Conservation (phyloP, 345 rosid species). For the Populus euphratica region DNA sequence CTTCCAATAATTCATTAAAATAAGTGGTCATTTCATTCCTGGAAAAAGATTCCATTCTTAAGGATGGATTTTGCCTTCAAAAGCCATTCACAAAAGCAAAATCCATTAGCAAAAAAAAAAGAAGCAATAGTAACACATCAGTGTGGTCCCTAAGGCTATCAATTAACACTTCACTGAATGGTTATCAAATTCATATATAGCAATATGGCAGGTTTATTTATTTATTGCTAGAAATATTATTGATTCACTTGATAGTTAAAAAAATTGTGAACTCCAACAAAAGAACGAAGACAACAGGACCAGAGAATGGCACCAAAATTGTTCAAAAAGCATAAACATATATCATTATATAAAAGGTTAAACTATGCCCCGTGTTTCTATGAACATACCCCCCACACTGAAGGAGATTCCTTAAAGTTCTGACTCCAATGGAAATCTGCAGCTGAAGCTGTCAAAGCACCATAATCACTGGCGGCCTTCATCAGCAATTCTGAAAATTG, state of each 20-base stretch:
- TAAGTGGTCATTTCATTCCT: background rate
- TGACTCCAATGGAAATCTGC: slow-evolving; percentile 97
- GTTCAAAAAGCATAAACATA: background rate
- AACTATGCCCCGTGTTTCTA: background rate
- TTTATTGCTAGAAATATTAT: background rate
- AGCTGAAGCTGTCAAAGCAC: slow-evolving; percentile 85
- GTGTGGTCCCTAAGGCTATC: background rate
- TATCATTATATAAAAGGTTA: background rate
- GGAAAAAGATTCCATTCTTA: background rate
- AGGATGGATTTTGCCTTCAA: background rate
- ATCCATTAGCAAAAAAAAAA: background rate
- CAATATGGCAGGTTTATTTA: background rate
- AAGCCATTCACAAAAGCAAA: background rate
- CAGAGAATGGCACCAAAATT: background rate
- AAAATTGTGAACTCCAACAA: background rate
- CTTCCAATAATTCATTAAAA: background rate
- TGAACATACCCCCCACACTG: slow-evolving; percentile 89
- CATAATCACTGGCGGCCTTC: slow-evolving; percentile 98
- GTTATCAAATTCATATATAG: background rate
- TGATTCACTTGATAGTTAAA: background rate
- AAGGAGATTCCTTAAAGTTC: slow-evolving; percentile 94
- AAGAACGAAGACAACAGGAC: background rate
- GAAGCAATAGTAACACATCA: background rate
- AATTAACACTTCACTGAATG: background rate
- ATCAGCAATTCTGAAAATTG: slow-evolving; percentile 94